Percentiles rank a stretch among this genome's conserved stretches.
phyloP scores from a whole-genome alignment of 495 filamentous ascomycete genomes.

The Penicillium pulvis region DNA sequence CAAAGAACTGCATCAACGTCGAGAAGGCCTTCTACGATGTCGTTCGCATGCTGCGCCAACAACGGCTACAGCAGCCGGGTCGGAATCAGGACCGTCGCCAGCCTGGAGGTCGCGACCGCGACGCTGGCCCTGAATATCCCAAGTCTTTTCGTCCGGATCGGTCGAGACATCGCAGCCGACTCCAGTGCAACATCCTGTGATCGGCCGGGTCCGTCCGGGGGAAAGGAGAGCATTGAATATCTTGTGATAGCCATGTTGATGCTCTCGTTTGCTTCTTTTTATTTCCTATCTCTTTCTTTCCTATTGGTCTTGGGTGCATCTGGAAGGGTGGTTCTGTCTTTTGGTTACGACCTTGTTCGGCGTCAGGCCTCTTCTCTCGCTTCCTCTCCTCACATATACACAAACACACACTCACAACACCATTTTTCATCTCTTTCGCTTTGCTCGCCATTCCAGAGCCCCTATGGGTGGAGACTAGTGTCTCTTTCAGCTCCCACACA shows the following conservation, averaged over 20 bases:
- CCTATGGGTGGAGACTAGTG: background rate
- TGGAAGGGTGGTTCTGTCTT: conserved; percentile 35
- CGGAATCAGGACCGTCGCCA: conserved; percentile 44
- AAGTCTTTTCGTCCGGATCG: conserved; percentile 46
- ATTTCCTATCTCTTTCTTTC: conserved; percentile 18
- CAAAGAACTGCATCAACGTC: conserved; percentile 99
- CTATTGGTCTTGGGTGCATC: conserved; percentile 36
- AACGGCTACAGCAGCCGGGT: conserved; percentile 62
- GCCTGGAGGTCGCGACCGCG: conserved; percentile 42
- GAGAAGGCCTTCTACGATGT: conserved; percentile 99
- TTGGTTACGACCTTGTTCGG: conserved; percentile 32
- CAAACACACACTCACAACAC: conserved; percentile 1
- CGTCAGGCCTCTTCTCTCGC: conserved; percentile 23
- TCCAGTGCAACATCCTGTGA: conserved; percentile 49
- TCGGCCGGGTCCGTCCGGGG: conserved; percentile 22
- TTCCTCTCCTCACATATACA: conserved; percentile 4
- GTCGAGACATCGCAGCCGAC: conserved; percentile 39
- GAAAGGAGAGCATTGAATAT: conserved; percentile 9
- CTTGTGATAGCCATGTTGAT: conserved; percentile 1
- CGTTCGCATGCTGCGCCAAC: conserved; percentile 81
- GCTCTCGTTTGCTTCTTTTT: conserved; percentile 20
- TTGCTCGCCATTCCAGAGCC: background rate
- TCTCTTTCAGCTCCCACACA: background rate
- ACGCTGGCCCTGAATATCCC: conserved; percentile 45
- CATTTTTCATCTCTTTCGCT: conserved; percentile 1